phyloP scores from a whole-genome alignment of 768 basidiomycete species.

The Tulasnella sp. region DNA sequence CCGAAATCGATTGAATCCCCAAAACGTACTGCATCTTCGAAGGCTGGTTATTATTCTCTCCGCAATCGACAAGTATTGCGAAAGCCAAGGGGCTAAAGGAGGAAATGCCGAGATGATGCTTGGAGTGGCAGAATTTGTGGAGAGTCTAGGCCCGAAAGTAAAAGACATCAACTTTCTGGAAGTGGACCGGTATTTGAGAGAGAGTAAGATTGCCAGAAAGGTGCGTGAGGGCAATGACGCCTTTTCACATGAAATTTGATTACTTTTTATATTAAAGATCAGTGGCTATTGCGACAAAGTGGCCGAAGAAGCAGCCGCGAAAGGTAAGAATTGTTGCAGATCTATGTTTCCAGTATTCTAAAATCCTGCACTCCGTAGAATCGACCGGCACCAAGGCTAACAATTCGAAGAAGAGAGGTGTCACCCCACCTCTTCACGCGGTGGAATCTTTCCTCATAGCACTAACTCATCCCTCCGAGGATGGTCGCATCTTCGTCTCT shows the following conservation, averaged over 20 bases:
- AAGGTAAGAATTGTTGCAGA: constrained; percentile 23
- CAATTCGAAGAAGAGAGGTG: not conserved
- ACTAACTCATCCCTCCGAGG: constrained; percentile 65
- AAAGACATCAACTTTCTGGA: constrained; percentile 73
- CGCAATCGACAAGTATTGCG: constrained; percentile 45
- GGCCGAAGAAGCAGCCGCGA: constrained; percentile 30
- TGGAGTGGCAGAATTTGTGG: constrained; percentile 51
- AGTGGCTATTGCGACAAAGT: constrained; percentile 67
- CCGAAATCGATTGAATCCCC: constrained; percentile 43
- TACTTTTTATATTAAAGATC: constrained; percentile 52
- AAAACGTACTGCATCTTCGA: constrained; percentile 65
- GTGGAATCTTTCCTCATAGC: constrained; percentile 71
- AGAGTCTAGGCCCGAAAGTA: constrained; percentile 50
- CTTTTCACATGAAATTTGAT: not conserved
- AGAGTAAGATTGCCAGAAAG: constrained; percentile 58
- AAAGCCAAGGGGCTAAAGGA: constrained; percentile 15
- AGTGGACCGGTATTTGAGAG: constrained; percentile 64
- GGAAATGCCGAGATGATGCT: constrained; percentile 47
- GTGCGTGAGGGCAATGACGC: constrained; percentile 18
- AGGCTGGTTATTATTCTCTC: constrained; percentile 63
- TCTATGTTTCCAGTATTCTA: not conserved
- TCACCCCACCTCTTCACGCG: constrained; percentile 61
- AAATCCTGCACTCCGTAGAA: constrained; percentile 3
- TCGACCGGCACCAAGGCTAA: too few relatives aligned
- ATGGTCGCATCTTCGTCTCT: constrained; percentile 20